Evolutionary conservation across 1,284 basidiomycete species (phyloP), one percentile per base, ranked within the genome.

Genomic region (Papiliotrema flavescens): DNA sequence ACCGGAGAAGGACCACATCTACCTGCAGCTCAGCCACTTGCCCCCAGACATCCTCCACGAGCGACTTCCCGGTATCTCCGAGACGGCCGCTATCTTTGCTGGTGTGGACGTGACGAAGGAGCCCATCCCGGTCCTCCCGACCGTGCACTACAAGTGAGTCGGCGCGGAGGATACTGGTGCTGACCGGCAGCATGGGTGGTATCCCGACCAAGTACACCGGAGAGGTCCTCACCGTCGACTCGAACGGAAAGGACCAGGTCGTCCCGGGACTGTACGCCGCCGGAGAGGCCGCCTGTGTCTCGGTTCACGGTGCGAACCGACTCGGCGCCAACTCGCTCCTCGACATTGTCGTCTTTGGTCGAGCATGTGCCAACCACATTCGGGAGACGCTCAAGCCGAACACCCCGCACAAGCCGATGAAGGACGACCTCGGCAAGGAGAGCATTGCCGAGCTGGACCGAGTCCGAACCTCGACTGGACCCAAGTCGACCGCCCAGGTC

Each of bases 21-120:
- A 88, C 81, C 82, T 99, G 62, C 96, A 98, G 78, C 86, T 99
- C 71, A 96, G 91, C 71, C 96, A 99, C 81, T 80, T 99, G 42
- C 96, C 96, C 55, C 84, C 96, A 49, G 92, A 96, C 66, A 85
- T 98, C 66, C 86, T 99, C 59, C 93, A 93, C 77, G 95, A 98
- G 79, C 88, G 96, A 75, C 83, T 99, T 46, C 96, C 96, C 61
- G 96, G 96, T 84, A 98, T 99, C 75, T 98, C 96, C 51, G 96
- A 99, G 82, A 99, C 96, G 13, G 96, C 96, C 36, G 89, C 95
- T 61, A 98, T 99, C 73, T 99, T 99, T 80, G 85, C 92, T 71
- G 96, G 96, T 79, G 96, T 98, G 63, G 96, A 99, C 77, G 96
- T 99, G 61, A 98, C 96, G 64, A 98, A 98, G 82, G 95, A 98